These are phyloP conservation scores for Podosphaera aphanis DNA, from an alignment of 2,329 filamentous ascomycete species.

Conservation along the genomic window DNA sequence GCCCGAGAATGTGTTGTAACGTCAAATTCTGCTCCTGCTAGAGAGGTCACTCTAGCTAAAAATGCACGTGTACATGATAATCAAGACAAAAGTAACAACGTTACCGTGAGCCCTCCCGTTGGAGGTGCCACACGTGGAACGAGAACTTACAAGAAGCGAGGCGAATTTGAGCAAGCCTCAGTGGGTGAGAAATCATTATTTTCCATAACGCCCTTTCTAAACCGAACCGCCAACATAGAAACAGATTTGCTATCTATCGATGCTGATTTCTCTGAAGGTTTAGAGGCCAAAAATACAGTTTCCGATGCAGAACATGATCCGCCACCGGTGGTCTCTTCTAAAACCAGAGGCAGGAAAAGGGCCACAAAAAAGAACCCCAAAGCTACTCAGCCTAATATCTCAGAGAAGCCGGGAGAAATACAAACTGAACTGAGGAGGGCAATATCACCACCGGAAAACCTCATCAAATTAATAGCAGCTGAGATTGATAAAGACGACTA, in stretches of 20 bases:
- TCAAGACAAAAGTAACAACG: conserved; percentile 20
- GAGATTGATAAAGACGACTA: conserved; percentile 10
- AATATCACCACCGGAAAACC: background rate
- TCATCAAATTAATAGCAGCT: conserved; percentile 22
- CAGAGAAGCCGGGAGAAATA: conserved; percentile 15
- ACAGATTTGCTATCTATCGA: conserved; percentile 15
- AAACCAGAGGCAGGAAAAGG: conserved; percentile 10
- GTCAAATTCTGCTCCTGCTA: background rate
- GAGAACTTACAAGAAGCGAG: conserved; percentile 28
- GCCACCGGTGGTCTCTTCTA: conserved; percentile 3
- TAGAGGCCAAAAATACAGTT: background rate
- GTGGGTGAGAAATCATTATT: conserved; percentile 77
- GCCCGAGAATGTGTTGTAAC: conserved; percentile 14
- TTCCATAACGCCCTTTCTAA: conserved; percentile 84
- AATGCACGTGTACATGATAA: conserved; percentile 20
- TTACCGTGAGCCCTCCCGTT: conserved; percentile 27
- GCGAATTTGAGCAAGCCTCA: conserved; percentile 29
- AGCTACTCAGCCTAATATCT: conserved; percentile 17
- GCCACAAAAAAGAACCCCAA: conserved; percentile 10
- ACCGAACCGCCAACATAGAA: conserved; percentile 40
- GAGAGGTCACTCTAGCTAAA: conserved; percentile 9
- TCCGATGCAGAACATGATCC: background rate
- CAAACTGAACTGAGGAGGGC: background rate
- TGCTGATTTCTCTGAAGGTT: background rate
- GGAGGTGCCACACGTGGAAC: conserved; percentile 21